These are phyloP conservation scores for Sporopachydermia cereana DNA, from an alignment of 1,139 yeast genomes.

Conservation along the genomic window DNA sequence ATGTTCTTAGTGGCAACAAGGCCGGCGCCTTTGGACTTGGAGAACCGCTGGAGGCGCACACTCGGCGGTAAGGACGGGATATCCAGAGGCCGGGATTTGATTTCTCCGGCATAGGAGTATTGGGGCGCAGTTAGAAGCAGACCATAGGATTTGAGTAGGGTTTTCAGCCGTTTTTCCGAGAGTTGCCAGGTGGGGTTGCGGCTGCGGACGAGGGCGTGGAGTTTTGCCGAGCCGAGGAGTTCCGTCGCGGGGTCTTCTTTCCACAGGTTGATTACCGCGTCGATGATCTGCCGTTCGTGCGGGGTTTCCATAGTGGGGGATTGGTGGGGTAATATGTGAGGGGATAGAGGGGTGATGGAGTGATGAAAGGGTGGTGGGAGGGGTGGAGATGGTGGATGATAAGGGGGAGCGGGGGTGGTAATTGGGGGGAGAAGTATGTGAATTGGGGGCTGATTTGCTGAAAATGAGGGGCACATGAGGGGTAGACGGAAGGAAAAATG, in stretches of 20 bases:
- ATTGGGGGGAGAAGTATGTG: too few species aligned
- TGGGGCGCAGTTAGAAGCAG: constrained; percentile 17
- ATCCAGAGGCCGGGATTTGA: constrained; percentile 15
- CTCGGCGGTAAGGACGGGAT: neutral
- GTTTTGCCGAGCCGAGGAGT: constrained; percentile 40
- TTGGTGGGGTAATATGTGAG: neutral
- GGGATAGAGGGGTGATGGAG: neutral
- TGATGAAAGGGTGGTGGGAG: neutral
- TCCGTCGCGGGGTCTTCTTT: constrained; percentile 55
- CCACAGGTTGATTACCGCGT: constrained; percentile 54
- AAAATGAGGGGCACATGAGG: too few species aligned
- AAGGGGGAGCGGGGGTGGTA: neutral
- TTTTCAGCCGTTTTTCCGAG: constrained; percentile 45
- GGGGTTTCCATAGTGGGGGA: constrained; percentile 27
- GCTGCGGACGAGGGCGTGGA: constrained; percentile 39
- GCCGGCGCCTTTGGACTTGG: constrained; percentile 24
- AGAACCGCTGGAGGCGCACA: constrained; percentile 32
- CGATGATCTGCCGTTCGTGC: constrained; percentile 52
- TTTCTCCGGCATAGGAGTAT: constrained; percentile 36
- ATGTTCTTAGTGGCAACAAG: constrained; percentile 29
- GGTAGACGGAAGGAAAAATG: too few species aligned
- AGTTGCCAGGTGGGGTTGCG: constrained; percentile 52
- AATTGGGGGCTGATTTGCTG: too few species aligned
- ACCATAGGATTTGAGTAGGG: constrained; percentile 39
- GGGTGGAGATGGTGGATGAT: neutral